These are phyloP conservation scores for Gilbertella persicaria DNA, from an alignment of 371 early-diverging fungal species.

Conservation along the genomic window DNA sequence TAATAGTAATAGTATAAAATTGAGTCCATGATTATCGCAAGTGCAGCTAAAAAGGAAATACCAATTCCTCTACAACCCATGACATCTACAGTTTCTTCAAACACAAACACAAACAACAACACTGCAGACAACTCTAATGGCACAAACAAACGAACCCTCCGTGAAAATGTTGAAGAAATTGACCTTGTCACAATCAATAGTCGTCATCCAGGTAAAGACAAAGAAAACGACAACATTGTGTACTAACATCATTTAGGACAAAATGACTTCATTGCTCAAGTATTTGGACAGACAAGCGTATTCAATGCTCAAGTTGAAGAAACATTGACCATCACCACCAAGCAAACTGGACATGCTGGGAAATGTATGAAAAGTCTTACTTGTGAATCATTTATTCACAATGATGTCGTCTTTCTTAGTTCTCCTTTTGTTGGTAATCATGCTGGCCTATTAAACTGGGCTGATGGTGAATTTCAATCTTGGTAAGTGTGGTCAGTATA, in stretches of 20 bases:
- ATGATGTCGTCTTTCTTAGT: constrained; percentile 45
- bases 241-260: constrained; percentile 5
- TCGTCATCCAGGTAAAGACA: constrained; percentile 17
- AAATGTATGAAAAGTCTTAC: constrained; percentile 20
- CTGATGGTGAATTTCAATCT: constrained; percentile 47
- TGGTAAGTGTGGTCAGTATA: no score
- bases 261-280: constrained; percentile 33
- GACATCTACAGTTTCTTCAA: constrained; percentile 12
- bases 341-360: constrained; percentile 7
- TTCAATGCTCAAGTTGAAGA: constrained; percentile 31
- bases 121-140: background rate
- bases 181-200: constrained; percentile 21
- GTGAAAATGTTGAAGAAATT: constrained; percentile 10
- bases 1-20: constrained; percentile 22
- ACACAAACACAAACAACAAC: background rate
- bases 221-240: constrained; percentile 1
- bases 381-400: constrained; percentile 50
- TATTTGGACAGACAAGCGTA: constrained; percentile 35
- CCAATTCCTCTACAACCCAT: constrained; percentile 45
- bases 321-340: constrained; percentile 30
- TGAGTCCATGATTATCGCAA: constrained; percentile 52
- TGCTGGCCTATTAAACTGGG: constrained; percentile 37
- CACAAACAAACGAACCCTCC: constrained; percentile 1
- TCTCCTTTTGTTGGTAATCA: constrained; percentile 32
- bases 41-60: constrained; percentile 40